Evolutionary conservation across 1,284 basidiomycete genomes (phyloP).

Genomic region (Fistulinella staudtii): DNA sequence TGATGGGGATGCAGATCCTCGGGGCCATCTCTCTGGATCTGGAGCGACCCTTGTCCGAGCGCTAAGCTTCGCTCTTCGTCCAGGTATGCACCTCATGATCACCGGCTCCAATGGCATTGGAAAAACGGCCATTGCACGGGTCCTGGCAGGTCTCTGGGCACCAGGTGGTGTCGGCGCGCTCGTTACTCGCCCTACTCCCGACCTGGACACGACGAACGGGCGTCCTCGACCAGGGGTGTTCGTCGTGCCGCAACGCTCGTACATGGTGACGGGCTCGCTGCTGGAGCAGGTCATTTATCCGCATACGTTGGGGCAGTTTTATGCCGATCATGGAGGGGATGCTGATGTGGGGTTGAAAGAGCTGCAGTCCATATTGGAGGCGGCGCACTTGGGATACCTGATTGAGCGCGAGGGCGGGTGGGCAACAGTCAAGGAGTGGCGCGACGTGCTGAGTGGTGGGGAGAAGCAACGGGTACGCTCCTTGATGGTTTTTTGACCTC

Average conservation of each 20-base stretch:
- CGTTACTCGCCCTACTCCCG: slow-evolving; percentile 31
- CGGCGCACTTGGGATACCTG: slow-evolving; percentile 83
- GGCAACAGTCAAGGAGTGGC: slow-evolving; percentile 91
- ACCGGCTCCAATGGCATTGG: slow-evolving; percentile 93
- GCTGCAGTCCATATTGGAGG: slow-evolving; percentile 69
- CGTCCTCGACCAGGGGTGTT: slow-evolving; percentile 60
- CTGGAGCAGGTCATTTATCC: slow-evolving; percentile 90
- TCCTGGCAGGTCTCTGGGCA: slow-evolving; percentile 88
- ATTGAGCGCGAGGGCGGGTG: slow-evolving; percentile 88
- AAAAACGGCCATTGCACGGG: slow-evolving; percentile 89
- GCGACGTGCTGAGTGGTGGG: slow-evolving; percentile 90
- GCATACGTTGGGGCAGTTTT: slow-evolving; percentile 76
- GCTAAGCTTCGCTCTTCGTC: slow-evolving; percentile 66
- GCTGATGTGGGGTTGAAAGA: slow-evolving; percentile 63
- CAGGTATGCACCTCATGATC: slow-evolving; percentile 90
- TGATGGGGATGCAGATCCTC: slow-evolving; percentile 17
- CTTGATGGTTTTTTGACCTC: too few species aligned
- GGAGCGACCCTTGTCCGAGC: slow-evolving; percentile 60
- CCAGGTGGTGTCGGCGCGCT: slow-evolving; percentile 42
- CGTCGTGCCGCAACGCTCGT: slow-evolving; percentile 90
- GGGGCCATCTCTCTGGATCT: slow-evolving; percentile 21
- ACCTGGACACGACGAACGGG: slow-evolving; percentile 23
- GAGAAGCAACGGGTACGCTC: slow-evolving; percentile 84
- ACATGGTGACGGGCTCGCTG: slow-evolving; percentile 84
- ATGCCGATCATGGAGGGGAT: slow-evolving; percentile 33